Conservation (phyloP, 345 rosid genomes). For the Salix caprea region DNA sequence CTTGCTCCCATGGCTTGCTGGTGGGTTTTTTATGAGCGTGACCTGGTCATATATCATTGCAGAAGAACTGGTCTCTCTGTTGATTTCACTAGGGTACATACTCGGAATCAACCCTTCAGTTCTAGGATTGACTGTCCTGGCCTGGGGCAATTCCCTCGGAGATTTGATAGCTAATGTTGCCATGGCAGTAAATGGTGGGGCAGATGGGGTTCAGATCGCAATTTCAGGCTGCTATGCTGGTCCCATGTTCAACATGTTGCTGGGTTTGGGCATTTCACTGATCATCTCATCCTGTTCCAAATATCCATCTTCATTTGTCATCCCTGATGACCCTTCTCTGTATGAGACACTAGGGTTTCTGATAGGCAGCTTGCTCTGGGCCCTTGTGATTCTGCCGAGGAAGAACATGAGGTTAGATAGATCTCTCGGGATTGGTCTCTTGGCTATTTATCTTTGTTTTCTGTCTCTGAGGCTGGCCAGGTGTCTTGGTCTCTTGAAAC, state of each 20-base stretch:
- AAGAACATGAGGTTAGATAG: slow-evolving; percentile 61
- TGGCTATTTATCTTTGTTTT: slow-evolving; percentile 70
- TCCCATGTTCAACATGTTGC: slow-evolving; percentile 76
- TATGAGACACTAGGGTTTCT: slow-evolving; percentile 66
- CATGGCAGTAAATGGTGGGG: slow-evolving; percentile 71
- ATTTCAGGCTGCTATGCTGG: slow-evolving; percentile 92
- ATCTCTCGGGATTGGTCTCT: slow-evolving; percentile 65
- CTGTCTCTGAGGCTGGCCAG: slow-evolving; percentile 49
- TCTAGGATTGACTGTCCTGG: slow-evolving; percentile 80
- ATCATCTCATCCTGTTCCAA: slow-evolving; percentile 50
- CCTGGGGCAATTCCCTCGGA: slow-evolving; percentile 95
- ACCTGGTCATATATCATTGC: slow-evolving; percentile 87
- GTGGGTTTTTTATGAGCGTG: slow-evolving; percentile 84
- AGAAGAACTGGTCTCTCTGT: slow-evolving; percentile 66
- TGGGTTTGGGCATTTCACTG: slow-evolving; percentile 70
- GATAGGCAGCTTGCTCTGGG: slow-evolving; percentile 75
- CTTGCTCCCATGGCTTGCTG: slow-evolving; percentile 63
- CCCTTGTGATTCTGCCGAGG: slow-evolving; percentile 68
- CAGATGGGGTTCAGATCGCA: slow-evolving; percentile 78
- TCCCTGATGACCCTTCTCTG: slow-evolving; percentile 58
- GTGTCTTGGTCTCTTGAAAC: slow-evolving; percentile 31
- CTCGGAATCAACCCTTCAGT: slow-evolving; percentile 77
- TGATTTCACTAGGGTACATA: slow-evolving; percentile 59
- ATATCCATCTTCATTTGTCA: slow-evolving; percentile 51
- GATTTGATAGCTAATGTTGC: slow-evolving; percentile 78